Conservation (phyloP, 2,329 filamentous ascomycete species). For the Fusarium euwallaceae region DNA sequence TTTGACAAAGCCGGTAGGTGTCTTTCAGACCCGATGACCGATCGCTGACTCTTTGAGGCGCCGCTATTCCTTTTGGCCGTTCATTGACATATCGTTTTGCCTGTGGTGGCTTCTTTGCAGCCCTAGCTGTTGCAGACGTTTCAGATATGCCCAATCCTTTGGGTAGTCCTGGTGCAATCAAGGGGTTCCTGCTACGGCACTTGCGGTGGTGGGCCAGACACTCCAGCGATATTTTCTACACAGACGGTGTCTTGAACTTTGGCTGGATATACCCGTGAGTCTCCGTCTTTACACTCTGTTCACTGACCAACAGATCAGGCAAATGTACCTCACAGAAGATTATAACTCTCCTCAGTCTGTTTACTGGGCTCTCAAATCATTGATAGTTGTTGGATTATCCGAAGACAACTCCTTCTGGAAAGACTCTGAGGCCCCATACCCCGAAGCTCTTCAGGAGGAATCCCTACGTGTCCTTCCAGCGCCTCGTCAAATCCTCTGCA, state of each 20-base stretch:
- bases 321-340: conserved; percentile 68
- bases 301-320: conserved; percentile 23
- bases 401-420: neutral
- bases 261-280: neutral
- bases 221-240: neutral
- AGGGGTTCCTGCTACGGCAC: neutral
- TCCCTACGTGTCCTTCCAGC: conserved; percentile 3
- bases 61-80: conserved; percentile 64
- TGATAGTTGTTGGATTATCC: conserved; percentile 52
- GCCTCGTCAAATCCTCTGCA: conserved; percentile 59
- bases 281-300: conserved; percentile 29
- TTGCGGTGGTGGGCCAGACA: neutral
- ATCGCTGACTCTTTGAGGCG: conserved; percentile 48
- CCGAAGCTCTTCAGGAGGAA: neutral
- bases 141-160: conserved; percentile 44
- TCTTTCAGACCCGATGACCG: neutral
- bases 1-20: conserved; percentile 59
- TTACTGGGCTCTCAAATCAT: conserved; percentile 66
- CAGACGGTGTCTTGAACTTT: neutral
- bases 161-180: neutral
- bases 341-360: conserved; percentile 68
- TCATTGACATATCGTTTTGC: conserved; percentile 65
- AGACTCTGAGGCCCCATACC: neutral
- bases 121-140: conserved; percentile 56
- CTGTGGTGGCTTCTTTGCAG: conserved; percentile 62